Base-by-base conservation (phyloP, 2,329 filamentous ascomycete genomes). In the Alternaria metachromatica region DNA sequence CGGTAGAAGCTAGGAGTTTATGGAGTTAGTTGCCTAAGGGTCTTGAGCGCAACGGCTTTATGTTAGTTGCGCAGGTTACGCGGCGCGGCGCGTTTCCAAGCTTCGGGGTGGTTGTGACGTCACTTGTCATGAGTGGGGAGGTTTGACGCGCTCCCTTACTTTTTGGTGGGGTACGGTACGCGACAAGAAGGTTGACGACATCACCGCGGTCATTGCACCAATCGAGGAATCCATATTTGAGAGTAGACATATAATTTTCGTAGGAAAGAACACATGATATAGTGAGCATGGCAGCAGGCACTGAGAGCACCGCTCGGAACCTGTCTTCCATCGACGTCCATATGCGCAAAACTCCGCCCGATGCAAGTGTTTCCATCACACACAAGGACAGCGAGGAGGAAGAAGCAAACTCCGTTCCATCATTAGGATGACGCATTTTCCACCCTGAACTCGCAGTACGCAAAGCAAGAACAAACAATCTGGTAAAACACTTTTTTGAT, bases 81-180 rank as follows among this genome's bases (percentile, higher is more conserved):
- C 56, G 25, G 43, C 37, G 28, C 20, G 33, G 44, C 23, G 51
- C 45, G 48, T 49, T 58, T 62, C 53, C 59, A 62, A 48, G 59
- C 46, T 62, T 62, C 51, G 20, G 45, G n/a, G 30, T 18, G 30
- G n/a, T n/a, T 58, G 54, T 62, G 59, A 62, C 59, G 59, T 62
- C 59, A 62, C 33, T 30, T 11, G 44, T 33, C 53, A 57, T 50
- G 45, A n/a, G 45, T 37, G 55, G 30, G 37, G 26, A 49, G 46
- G 26, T 58, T 62, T 51, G 55, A 58, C 59, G 59, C 59, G 46
- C 56, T 46, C 23, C 45, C 20, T 23, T 44, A 2, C 30, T 41
- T 45, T 45, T 62, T 58, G 28, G 59, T 41, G 59, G 59, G 59
- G 59, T 51, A 33, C 25, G 25, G 33, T 26, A 54, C 46, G 54